phyloP scores from a whole-genome alignment of 148 eudicot genomes.

The Spergularia marina region DNA sequence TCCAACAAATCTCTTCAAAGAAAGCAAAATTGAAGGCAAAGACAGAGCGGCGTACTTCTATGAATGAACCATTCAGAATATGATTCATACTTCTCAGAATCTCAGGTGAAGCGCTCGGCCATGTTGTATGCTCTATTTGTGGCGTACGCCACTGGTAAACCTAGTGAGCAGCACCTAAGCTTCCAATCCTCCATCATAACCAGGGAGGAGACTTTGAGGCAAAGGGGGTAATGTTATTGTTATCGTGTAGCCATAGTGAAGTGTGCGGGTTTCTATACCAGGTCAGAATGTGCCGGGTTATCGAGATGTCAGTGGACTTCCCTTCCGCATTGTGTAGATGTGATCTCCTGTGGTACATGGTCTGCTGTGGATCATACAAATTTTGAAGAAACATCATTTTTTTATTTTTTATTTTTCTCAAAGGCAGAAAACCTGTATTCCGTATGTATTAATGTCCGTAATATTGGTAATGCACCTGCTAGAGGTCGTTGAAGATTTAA shows the following conservation, averaged over 20 bases:
- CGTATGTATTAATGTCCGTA: neutral
- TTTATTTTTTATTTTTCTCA: constrained; percentile 8
- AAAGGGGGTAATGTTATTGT: no score
- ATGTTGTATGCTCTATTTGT: neutral
- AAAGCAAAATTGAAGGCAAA: constrained; percentile 42
- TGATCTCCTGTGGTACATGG: neutral
- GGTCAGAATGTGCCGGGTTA: neutral
- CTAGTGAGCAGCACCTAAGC: neutral
- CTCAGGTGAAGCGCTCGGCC: no score
- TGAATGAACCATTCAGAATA: constrained; percentile 18
- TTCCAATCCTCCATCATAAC: neutral
- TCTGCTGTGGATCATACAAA: constrained; percentile 1
- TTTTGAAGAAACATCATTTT: constrained; percentile 8
- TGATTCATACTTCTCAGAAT: constrained; percentile 10
- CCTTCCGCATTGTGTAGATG: no score
- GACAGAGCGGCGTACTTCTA: constrained; percentile 1
- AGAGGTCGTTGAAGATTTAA: neutral
- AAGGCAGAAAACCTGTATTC: constrained; percentile 1
- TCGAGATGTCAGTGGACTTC: neutral
- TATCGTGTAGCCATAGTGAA: neutral
- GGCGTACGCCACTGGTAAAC: neutral
- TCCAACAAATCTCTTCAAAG: constrained; percentile 67
- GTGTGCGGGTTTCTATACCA: constrained; percentile 1
- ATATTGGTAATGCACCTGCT: neutral
- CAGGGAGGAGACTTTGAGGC: no score